These are phyloP conservation scores for Aspergillus pseudoglaucus DNA, from an alignment of 2,329 filamentous ascomycete species.

Conservation along the genomic window DNA sequence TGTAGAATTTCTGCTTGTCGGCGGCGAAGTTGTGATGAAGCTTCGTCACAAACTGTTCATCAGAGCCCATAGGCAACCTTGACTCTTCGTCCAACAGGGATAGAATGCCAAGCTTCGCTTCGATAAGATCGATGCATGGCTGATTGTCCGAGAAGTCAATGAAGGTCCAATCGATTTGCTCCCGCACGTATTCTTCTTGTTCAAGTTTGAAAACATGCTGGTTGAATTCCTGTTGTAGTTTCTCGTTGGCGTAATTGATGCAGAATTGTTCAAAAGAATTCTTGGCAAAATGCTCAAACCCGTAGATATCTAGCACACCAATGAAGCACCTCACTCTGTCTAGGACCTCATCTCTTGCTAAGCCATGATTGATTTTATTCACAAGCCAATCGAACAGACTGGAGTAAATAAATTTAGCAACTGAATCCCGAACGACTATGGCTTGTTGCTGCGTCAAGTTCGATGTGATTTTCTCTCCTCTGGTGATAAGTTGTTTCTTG, in stretches of 20 bases:
- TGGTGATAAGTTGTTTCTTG: conserved; percentile 95
- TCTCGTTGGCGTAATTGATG: conserved; percentile 99
- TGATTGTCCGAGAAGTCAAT: conserved; percentile 99
- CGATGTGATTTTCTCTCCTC: conserved; percentile 95
- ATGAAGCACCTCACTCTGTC: conserved; percentile 83
- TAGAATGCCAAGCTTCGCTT: conserved; percentile 90
- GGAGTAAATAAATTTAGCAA: conserved; percentile 98
- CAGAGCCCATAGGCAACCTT: conserved; percentile 89
- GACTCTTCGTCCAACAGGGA: conserved; percentile 94
- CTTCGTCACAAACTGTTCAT: conserved; percentile 95
- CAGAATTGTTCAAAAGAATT: conserved; percentile 99
- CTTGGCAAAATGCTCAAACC: conserved; percentile 98
- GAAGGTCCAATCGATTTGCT: conserved; percentile 98
- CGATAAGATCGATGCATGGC: conserved; percentile 96
- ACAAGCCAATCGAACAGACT: conserved; percentile 98
- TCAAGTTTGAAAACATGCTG: conserved; percentile 98
- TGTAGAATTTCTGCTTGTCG: conserved; percentile 95
- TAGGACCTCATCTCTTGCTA: conserved; percentile 83
- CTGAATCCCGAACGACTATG: conserved; percentile 88
- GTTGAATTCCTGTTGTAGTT: conserved; percentile 98
- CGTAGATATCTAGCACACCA: conserved; percentile 97
- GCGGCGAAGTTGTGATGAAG: conserved; percentile 86
- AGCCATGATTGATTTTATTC: conserved; percentile 86
- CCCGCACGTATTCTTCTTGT: conserved; percentile 92
- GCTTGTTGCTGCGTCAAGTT: conserved; percentile 92